A percentile compares a stretch with the other conserved stretches of the same genome.
phyloP scores from a whole-genome alignment of 1,284 basidiomycete genomes.

The Marasmius tenuissimus region DNA sequence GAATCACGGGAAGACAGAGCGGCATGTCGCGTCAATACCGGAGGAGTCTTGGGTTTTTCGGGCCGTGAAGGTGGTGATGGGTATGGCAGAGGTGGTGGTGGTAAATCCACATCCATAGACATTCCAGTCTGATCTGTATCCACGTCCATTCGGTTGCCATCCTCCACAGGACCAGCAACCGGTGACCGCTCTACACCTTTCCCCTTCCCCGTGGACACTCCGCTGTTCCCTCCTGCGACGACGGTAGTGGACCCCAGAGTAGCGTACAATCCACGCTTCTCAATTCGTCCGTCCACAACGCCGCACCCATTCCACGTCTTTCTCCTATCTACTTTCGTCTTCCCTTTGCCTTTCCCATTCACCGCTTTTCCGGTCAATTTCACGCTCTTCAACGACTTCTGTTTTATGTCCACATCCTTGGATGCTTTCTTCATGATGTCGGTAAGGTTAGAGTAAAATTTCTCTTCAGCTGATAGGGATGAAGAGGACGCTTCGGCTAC shows the following conservation, averaged over 20 bases:
- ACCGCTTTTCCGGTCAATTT: not conserved
- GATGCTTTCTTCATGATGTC: not conserved
- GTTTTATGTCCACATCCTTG: not conserved
- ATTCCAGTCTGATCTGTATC: not conserved
- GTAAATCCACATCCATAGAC: not conserved
- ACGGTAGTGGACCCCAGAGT: not conserved
- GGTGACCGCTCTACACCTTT: not conserved
- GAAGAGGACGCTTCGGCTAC: not conserved
- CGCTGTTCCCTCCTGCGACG: not conserved
- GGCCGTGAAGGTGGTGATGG: not conserved
- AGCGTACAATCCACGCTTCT: not conserved
- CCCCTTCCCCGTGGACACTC: not conserved
- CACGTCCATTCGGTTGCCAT: not conserved
- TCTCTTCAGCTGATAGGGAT: not conserved
- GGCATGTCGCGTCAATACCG: not conserved
- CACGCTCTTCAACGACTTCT: not conserved
- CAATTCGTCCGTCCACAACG: not conserved
- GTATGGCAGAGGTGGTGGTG: not conserved
- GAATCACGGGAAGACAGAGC: not conserved
- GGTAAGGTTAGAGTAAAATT: not conserved
- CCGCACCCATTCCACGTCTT: not conserved
- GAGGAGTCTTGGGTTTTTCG: not conserved
- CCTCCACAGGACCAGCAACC: not conserved
- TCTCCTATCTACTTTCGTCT: not conserved
- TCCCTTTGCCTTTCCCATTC: not conserved